phyloP scores from a whole-genome alignment of 2,329 filamentous ascomycete genomes.

The Tolypocladium pustulatum region DNA sequence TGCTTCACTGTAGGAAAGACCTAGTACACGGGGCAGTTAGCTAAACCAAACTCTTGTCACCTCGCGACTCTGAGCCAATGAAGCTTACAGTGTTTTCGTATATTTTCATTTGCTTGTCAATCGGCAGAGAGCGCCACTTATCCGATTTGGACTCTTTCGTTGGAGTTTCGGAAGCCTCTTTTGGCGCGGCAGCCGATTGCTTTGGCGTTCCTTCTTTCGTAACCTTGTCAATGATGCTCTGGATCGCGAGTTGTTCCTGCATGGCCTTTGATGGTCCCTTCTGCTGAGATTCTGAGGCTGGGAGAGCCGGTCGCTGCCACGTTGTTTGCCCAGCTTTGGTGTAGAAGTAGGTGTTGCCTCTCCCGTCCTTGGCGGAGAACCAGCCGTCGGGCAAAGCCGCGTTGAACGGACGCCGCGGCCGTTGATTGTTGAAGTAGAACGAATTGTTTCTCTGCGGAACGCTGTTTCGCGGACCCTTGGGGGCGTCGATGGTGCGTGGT shows the following conservation, averaged over 20 bases:
- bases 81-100: slow-evolving; percentile 80
- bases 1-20: slow-evolving; percentile 77
- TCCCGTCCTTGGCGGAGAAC: slow-evolving; percentile 63
- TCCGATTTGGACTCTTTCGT: slow-evolving; percentile 52
- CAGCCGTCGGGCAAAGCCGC: slow-evolving; percentile 68
- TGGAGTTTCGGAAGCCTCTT: slow-evolving; percentile 46
- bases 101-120: slow-evolving; percentile 88
- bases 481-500: slow-evolving; percentile 38
- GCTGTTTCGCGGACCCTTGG: slow-evolving; percentile 51
- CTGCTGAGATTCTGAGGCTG: slow-evolving; percentile 51
- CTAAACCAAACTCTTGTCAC: neutral
- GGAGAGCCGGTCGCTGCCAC: slow-evolving; percentile 67
- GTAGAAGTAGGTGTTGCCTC: slow-evolving; percentile 78
- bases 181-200: slow-evolving; percentile 49
- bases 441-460: slow-evolving; percentile 40
- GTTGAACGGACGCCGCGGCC: slow-evolving; percentile 44
- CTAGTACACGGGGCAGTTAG: slow-evolving; percentile 30
- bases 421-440: slow-evolving; percentile 37
- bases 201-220: slow-evolving; percentile 54
- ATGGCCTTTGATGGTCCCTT: slow-evolving; percentile 55
- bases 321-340: slow-evolving; percentile 66
- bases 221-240: slow-evolving; percentile 78
- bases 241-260: slow-evolving; percentile 60
- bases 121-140: slow-evolving; percentile 57
- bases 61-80: neutral